These are phyloP conservation scores for Komagataella ulmi DNA, from an alignment of 805 yeast genomes.

Conservation along the genomic window DNA sequence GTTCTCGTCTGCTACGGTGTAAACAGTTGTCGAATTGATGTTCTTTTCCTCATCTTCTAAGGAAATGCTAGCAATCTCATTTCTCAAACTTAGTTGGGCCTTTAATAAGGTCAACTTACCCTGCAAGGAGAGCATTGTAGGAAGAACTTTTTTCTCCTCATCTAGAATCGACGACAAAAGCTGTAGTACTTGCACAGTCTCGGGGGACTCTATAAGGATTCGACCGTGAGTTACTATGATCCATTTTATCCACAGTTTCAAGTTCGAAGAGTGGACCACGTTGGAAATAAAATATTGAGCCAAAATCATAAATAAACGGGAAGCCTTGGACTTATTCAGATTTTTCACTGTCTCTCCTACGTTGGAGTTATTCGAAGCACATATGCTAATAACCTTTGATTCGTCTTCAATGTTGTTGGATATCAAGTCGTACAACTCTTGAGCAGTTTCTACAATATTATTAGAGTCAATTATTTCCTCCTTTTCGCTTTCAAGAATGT, in stretches of 20 bases:
- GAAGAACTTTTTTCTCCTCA: conserved; percentile 43
- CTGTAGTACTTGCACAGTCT: conserved; percentile 41
- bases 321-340: conserved; percentile 30
- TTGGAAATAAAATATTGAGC: conserved; percentile 32
- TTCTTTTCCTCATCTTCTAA: conserved; percentile 20
- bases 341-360: conserved; percentile 42
- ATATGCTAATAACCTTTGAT: conserved; percentile 18
- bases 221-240: conserved; percentile 59
- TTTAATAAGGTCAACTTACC: conserved; percentile 73
- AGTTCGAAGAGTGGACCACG: conserved; percentile 36
- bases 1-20: conserved; percentile 14
- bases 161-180: conserved; percentile 43
- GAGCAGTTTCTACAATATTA: not conserved
- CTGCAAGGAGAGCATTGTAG: conserved; percentile 64
- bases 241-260: conserved; percentile 69
- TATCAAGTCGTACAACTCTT: conserved; percentile 11
- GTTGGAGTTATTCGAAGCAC: conserved; percentile 22
- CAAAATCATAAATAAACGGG: conserved; percentile 29
- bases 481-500: conserved; percentile 12
- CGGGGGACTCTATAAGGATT: conserved; percentile 35
- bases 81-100: conserved; percentile 63
- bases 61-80: conserved; percentile 26
- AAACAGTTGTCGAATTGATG: conserved; percentile 9
- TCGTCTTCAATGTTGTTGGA: conserved; percentile 11
- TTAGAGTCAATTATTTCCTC: conserved; percentile 2